Evolutionary conservation across 768 basidiomycete species (phyloP).

Genomic region (Leccinum rimulosum): DNA sequence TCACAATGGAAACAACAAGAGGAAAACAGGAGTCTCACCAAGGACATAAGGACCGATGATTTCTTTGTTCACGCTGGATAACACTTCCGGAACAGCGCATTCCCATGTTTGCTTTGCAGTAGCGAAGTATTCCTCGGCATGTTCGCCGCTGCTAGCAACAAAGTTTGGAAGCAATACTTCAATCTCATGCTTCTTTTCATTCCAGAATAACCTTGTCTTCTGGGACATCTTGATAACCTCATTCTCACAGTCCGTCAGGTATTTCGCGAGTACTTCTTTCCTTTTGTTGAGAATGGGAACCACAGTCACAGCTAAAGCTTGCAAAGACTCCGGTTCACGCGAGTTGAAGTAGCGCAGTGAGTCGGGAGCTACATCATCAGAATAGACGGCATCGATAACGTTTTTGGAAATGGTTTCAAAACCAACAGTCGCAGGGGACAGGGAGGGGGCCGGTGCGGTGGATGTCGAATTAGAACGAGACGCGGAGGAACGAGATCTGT

Average conservation of each 20-base stretch:
- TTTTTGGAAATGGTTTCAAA: constrained; percentile 36
- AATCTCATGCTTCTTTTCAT: constrained; percentile 46
- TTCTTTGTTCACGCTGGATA: constrained; percentile 51
- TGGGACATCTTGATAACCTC: constrained; percentile 52
- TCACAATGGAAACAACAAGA: not conserved
- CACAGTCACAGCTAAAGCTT: constrained; percentile 42
- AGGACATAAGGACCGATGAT: constrained; percentile 63
- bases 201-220: constrained; percentile 64
- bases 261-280: constrained; percentile 45
- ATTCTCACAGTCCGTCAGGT: constrained; percentile 51
- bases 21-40: constrained; percentile 43
- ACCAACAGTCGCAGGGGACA: constrained; percentile 82
- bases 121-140: constrained; percentile 49
- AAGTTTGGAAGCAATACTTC: constrained; percentile 47
- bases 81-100: constrained; percentile 40
- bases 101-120: constrained; percentile 55
- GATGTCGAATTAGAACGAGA: constrained; percentile 73
- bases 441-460: constrained; percentile 66
- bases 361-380: constrained; percentile 60
- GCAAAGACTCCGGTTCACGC: constrained; percentile 51
- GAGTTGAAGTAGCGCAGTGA: constrained; percentile 59
- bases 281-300: constrained; percentile 45
- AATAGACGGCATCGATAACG: constrained; percentile 55
- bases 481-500: constrained; percentile 70
- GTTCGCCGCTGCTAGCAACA: constrained; percentile 40